Percentiles rank a stretch among this genome's conserved stretches.
Conservation (phyloP, 257 asterid species). For the Salvia splendens region DNA sequence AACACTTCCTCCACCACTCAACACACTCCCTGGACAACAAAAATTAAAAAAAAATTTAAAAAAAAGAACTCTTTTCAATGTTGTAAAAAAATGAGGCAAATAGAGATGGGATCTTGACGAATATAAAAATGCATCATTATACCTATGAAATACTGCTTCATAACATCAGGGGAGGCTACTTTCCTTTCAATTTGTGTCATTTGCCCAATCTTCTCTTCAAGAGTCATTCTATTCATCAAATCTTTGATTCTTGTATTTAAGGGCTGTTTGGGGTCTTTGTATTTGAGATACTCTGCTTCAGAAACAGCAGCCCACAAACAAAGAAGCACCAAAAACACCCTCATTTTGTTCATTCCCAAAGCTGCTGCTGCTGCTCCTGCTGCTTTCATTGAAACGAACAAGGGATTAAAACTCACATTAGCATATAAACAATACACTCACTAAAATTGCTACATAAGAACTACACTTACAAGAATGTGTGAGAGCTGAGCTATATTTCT, state of each 20-base stretch:
- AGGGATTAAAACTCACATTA: not conserved
- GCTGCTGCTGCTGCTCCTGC: slow-evolving; percentile 27
- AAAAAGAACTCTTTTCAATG: not conserved
- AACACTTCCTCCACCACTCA: slow-evolving; percentile 80
- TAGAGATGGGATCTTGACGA: slow-evolving; percentile 17
- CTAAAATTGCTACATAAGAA: not conserved
- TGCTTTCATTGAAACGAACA: not conserved
- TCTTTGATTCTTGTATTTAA: slow-evolving; percentile 59
- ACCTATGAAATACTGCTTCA: slow-evolving; percentile 70
- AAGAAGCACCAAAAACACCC: slow-evolving; percentile 39
- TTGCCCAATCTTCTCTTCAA: slow-evolving; percentile 87
- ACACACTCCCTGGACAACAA: slow-evolving; percentile 59
- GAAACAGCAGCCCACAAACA: slow-evolving; percentile 42
- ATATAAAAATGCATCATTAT: not conserved
- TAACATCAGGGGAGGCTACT: slow-evolving; percentile 59
- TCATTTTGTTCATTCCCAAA: slow-evolving; percentile 35
- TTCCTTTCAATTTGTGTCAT: slow-evolving; percentile 82
- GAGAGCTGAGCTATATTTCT: too few species aligned
- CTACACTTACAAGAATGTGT: not conserved
- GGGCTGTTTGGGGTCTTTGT: slow-evolving; percentile 72
- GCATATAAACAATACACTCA: not conserved
- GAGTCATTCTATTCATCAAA: slow-evolving; percentile 65
- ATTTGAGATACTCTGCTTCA: slow-evolving; percentile 52
- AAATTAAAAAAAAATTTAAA: not conserved
- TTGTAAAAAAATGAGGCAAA: slow-evolving; percentile 2